Evolutionary conservation across 1,139 yeast species (phyloP), one percentile per base, ranked within the genome.

Genomic region (Saccharomyces hybrid): DNA sequence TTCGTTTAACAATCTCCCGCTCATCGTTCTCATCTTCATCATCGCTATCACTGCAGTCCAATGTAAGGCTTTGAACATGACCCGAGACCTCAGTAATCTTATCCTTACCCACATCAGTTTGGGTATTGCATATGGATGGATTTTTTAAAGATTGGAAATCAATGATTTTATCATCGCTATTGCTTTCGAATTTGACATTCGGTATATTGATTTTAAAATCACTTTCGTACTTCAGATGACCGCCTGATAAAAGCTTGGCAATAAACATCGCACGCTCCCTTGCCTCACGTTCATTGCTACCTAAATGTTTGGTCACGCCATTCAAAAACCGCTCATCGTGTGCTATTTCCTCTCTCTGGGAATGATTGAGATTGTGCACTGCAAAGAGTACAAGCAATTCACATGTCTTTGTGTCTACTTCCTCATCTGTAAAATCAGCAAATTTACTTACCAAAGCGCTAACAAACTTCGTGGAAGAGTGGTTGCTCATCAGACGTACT

Each of bases 191-290:
- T 8, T 55, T 41, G 1, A 67, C 44, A 4, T 56, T 55, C 1
- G 67, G 66, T 2, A 67, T 54, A 1, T 49, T 52, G 1, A 72
- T 64, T 9, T 56, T 61, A 50, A 67, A 68, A 6, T 61, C 61
- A 52, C 70, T 65, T 2, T 70, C 70, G 52, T 68, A 68, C 27
- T 69, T 56, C 7, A 74, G 54, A 48, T 63, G 67, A 16, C 67
- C 67, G 41, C 64, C 59, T 0, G 75, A 65, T 2, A 73, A 55
- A 2, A 57, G 53, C 52, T 72, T 74, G 3, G 76, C 76, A 14
- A 75, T 59, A 55, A 63, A 67, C 72, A 75, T 72, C 0, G 75
- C 74, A 4, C 73, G 58, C 51, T 69, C 72, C 52, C 77, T 63
- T 2, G 68, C 51, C 2, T 48, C 44, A 2, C 47, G 27, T 47